Conservation (phyloP, 1,284 basidiomycete genomes). For the Sanguinoderma infundibulare region DNA sequence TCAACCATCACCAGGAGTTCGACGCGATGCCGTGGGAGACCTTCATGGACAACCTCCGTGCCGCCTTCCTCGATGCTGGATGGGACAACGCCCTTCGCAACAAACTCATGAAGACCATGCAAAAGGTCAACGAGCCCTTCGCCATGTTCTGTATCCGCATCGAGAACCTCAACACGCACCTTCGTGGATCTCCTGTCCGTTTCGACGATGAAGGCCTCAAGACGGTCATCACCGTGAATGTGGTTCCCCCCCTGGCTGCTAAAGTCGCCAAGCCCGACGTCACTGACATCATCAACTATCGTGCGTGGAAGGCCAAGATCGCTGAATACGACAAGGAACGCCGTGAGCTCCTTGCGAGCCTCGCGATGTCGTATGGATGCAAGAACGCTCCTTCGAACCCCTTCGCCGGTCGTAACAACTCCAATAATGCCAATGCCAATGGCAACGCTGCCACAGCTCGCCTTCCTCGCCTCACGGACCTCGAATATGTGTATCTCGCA, state of each 20-base stretch:
- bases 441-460: too few species aligned
- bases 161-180: conserved; percentile 4
- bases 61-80: not conserved
- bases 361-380: too few species aligned
- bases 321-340: too few species aligned
- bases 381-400: too few species aligned
- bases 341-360: too few species aligned
- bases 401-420: too few species aligned
- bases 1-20: not conserved
- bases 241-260: too few species aligned
- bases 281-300: too few species aligned
- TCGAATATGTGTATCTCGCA: not conserved
- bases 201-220: not conserved
- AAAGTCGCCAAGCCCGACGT: too few species aligned
- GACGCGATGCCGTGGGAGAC: not conserved
- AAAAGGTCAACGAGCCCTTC: not conserved
- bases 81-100: not conserved
- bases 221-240: not conserved
- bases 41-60: not conserved
- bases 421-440: not conserved
- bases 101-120: not conserved
- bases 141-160: not conserved
- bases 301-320: too few species aligned
- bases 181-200: not conserved
- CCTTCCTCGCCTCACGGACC: not conserved